Evolutionary conservation across 257 asterid species (phyloP), one percentile per base, ranked within the genome.

Genomic region (Penstemon davidsonii): DNA sequence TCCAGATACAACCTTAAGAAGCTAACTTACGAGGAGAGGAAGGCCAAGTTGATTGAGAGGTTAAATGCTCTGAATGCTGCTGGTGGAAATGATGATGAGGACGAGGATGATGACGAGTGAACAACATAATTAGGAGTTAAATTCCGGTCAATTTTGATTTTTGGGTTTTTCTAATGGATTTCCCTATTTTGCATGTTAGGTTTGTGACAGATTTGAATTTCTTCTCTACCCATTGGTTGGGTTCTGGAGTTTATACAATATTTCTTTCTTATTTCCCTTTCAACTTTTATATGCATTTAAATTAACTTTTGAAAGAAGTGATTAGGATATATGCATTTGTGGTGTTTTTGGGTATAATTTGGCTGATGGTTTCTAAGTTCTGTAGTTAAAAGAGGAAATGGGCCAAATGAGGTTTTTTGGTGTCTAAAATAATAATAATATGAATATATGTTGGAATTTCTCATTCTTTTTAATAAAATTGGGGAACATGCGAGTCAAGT

Each of bases 11-110:
- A 87, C 79, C 84, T 82, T 0, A 86, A 84, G 85, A 90, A 86
- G 86, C 72, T 90, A 13, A 89, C 92, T 3, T 87, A 85, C 9
- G 89, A 85, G 61, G 88, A 90, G 78, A 86, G 90, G 80, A 90
- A 73, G 83, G 75, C 73, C 4, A 81, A 68, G 81, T 67, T 90
- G 86, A 74, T 90, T 18, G 89, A 87, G 80, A 81, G 94, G 86
- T 75, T 87, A 63, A 88, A 90, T 72, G 85, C 88, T 69, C 67
- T 88, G 64, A 90, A 86, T 43, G 51, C 87, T 6, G 97, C 92
- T 62, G 84, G 84, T 15, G 84, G 85, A 55, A 62, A 77, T n/a
- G 81, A 75, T 0, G 87, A 78, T 3, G 88, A 84, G 0, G 83
- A 81, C 0, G 83, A 84, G 3, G 92, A 84, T 4, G 91, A 82